Base-by-base conservation (phyloP, 192 early-diverging fungal genomes). In the Mortierella hygrophila region DNA sequence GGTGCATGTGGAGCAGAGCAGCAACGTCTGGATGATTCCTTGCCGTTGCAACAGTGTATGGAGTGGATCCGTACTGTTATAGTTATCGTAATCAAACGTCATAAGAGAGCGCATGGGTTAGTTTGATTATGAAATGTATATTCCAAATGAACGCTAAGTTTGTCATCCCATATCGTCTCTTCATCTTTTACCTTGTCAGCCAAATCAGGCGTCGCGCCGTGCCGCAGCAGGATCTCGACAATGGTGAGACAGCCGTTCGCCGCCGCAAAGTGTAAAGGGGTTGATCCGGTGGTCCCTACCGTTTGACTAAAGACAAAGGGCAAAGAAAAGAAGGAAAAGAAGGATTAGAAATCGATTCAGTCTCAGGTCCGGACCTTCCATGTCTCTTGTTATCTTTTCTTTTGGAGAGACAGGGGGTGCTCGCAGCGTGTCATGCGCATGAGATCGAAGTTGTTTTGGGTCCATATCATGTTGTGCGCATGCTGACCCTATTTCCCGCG, bases 241-340 rank as follows among this genome's bases (percentile, higher is more conserved):
- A 94, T 91, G 15, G 89, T 88, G 1, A 89, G 77, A 77, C 93
- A 94, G 0, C 94, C 94, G 72, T 94, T 94, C 21, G 96, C 96
- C 47, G 94, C 93, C 6, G 96, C 96, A 88, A 95, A 94, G 79
- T 98, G 97, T 75, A 98, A 85, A 38, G 96, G 93, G 1, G 97
- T 96, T 26, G 95, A 94, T 16, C 94, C 93, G 60, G 89, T 92
- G 23, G 92, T 90, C 8, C 92, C 92, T 68, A 90, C 89, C 7
- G 89, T 82, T 71, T 89, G 83, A 37, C 83, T 85, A 49, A 4
- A 68, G 18, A 44, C 4, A 9, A 44, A 44, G 7, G 42, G 2
- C 1, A 54, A 10, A 70, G 26, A 20, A 16, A 57, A 35, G 4
- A 70, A 29, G 3, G 68, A 23, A 41, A 79, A 0, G 16, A 65